Conservation (phyloP, 805 yeast species). For the Candida michaelii region DNA sequence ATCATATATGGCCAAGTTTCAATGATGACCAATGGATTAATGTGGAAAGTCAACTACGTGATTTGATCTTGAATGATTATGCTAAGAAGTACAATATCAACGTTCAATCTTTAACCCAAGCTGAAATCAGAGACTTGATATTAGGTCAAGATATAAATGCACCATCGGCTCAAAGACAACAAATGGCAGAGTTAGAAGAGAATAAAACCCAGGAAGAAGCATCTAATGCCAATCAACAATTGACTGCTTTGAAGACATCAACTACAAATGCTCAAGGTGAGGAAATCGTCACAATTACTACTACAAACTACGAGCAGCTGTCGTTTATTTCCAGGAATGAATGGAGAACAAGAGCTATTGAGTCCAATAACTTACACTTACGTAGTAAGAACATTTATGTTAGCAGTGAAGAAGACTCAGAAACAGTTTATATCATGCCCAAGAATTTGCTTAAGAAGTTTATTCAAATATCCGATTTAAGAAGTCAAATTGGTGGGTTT, state of each 20-base stretch:
- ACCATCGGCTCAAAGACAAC: constrained; percentile 85
- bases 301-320: constrained; percentile 83
- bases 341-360: constrained; percentile 87
- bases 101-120: constrained; percentile 82
- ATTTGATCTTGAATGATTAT: constrained; percentile 80
- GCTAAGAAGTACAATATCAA: constrained; percentile 84
- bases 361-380: constrained; percentile 68
- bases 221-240: constrained; percentile 45
- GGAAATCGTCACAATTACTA: constrained; percentile 90
- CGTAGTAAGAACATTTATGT: constrained; percentile 72
- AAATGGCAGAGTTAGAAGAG: constrained; percentile 67
- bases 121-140: constrained; percentile 90
- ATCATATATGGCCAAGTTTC: constrained; percentile 93
- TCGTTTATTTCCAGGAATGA: constrained; percentile 80
- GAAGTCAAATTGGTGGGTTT: constrained; percentile 79
- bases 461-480: constrained; percentile 74
- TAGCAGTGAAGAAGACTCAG: constrained; percentile 61
- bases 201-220: constrained; percentile 37
- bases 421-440: constrained; percentile 76
- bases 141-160: constrained; percentile 92
- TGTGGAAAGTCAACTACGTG: constrained; percentile 85
- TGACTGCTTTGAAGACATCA: constrained; percentile 76
- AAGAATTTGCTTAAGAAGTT: constrained; percentile 75
- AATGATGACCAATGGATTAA: constrained; percentile 88
- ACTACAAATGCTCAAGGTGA: constrained; percentile 94